Conservation (phyloP, 2,329 filamentous ascomycete species). For the Juglanconis oblonga region DNA sequence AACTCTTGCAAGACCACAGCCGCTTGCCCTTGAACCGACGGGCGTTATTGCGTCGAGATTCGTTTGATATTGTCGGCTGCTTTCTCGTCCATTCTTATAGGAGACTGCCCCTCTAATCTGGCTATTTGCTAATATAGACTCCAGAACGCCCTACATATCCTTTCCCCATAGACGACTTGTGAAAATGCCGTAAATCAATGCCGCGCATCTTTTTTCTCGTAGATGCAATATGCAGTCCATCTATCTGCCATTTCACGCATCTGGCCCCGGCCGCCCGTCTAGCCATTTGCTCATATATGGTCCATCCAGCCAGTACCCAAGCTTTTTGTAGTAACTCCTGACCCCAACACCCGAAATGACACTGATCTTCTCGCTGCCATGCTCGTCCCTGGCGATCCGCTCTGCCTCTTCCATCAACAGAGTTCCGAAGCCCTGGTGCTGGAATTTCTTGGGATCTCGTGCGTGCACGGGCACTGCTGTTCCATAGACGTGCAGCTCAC, state of each 20-base stretch:
- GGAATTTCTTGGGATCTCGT: constrained; percentile 92
- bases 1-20: neutral
- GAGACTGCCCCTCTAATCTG: neutral
- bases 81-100: neutral
- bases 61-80: neutral
- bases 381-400: constrained; percentile 89
- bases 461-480: constrained; percentile 97
- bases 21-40: neutral
- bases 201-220: neutral
- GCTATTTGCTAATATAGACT: neutral
- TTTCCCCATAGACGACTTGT: neutral
- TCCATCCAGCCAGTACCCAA: constrained; percentile 92
- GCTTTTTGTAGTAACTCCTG: constrained; percentile 86
- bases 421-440: constrained; percentile 96
- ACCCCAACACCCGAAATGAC: constrained; percentile 98
- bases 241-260: neutral
- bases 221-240: neutral
- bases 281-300: constrained; percentile 75
- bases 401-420: constrained; percentile 97
- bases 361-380: constrained; percentile 89
- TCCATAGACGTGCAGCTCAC: constrained; percentile 95
- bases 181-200: neutral
- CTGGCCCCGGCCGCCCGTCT: constrained; percentile 41
- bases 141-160: neutral
- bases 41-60: neutral